phyloP scores from a whole-genome alignment of 2,329 filamentous ascomycete genomes.

The Aspergillus sp. region DNA sequence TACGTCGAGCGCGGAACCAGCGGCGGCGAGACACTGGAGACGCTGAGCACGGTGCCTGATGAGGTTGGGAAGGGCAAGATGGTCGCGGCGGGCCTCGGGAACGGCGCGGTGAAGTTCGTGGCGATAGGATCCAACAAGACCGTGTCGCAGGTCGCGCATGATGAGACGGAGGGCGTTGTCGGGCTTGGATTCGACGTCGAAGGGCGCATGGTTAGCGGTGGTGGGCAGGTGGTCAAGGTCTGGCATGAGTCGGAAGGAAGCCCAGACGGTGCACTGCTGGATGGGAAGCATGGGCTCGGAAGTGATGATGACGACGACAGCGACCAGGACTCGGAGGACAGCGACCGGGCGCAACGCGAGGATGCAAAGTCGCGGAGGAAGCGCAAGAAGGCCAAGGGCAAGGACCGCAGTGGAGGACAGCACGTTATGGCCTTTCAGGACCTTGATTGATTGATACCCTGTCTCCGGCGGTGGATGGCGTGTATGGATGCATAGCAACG shows the following conservation, averaged over 20 bases:
- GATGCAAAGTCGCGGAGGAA: constrained; percentile 38
- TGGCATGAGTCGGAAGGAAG: constrained; percentile 65
- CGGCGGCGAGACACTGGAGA: constrained; percentile 71
- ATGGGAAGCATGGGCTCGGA: constrained; percentile 26
- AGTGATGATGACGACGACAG: constrained; percentile 36
- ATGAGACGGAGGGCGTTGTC: constrained; percentile 78
- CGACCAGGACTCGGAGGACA: constrained; percentile 37
- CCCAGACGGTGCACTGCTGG: constrained; percentile 32
- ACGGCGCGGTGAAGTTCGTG: constrained; percentile 69
- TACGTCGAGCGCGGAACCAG: constrained; percentile 55
- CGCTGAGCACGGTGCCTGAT: constrained; percentile 62
- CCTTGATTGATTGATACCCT: constrained; percentile 31
- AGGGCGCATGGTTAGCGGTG: constrained; percentile 80
- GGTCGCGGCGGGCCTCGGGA: constrained; percentile 70
- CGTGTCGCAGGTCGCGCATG: constrained; percentile 59
- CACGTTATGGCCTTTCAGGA: constrained; percentile 36
- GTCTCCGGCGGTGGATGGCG: constrained; percentile 2
- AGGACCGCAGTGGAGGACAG: constrained; percentile 28
- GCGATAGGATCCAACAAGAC: constrained; percentile 66
- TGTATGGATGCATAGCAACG: constrained; percentile 6
- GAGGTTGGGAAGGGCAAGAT: constrained; percentile 55
- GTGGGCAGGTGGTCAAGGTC: constrained; percentile 76
- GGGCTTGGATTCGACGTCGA: constrained; percentile 75
- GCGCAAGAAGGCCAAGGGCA: constrained; percentile 37
- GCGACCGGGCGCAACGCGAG: constrained; percentile 36